These are phyloP conservation scores for Stachybotrys elegans DNA, from an alignment of 2,329 filamentous ascomycete genomes.

Conservation along the genomic window DNA sequence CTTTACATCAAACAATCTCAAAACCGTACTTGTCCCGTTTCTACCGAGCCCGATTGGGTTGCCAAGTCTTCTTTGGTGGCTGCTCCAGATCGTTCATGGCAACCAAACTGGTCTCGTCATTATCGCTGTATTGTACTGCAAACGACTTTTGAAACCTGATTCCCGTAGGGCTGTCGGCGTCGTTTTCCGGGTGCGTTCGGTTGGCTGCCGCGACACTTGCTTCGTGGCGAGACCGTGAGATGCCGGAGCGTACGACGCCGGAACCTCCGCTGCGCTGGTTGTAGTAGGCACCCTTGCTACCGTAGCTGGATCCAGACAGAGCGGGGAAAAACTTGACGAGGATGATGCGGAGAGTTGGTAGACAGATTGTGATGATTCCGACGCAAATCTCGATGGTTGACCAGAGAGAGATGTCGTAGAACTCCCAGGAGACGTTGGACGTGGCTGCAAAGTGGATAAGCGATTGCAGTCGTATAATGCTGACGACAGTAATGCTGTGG, in stretches of 20 bases:
- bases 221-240: neutral
- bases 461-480: slow-evolving; percentile 19
- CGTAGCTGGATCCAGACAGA: slow-evolving; percentile 1
- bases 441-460: slow-evolving; percentile 17
- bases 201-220: neutral
- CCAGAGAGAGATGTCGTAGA: slow-evolving; percentile 19
- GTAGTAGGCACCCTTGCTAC: slow-evolving; percentile 2
- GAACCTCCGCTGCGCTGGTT: neutral
- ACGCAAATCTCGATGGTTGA: slow-evolving; percentile 22
- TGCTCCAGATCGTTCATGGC: neutral
- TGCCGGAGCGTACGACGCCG: neutral
- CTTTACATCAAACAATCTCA: too few relatives aligned
- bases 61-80: slow-evolving; percentile 1
- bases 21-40: too few relatives aligned
- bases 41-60: too few relatives aligned
- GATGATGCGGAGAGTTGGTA: slow-evolving; percentile 17
- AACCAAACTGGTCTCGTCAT: slow-evolving; percentile 3
- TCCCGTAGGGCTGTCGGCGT: neutral
- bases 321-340: slow-evolving; percentile 23
- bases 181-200: neutral
- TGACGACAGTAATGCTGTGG: slow-evolving; percentile 20
- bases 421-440: slow-evolving; percentile 17
- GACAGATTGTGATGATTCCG: slow-evolving; percentile 21
- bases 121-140: slow-evolving; percentile 1
- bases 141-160: slow-evolving; percentile 1